These are phyloP conservation scores for Ceratobasidium sp. DNA, from an alignment of 1,284 basidiomycete species.

Conservation along the genomic window DNA sequence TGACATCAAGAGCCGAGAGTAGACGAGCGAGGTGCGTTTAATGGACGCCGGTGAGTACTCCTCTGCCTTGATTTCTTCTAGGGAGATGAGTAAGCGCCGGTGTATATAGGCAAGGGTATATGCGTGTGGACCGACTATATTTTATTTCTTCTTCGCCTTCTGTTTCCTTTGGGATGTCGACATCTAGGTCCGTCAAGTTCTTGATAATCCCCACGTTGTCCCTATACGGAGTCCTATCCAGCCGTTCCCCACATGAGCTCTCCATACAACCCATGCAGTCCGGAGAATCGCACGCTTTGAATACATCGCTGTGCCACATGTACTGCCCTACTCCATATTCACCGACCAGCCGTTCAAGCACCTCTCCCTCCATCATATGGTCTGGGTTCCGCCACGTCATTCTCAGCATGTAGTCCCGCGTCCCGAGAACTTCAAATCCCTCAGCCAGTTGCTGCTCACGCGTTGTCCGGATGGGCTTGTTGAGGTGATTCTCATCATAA, in stretches of 20 bases:
- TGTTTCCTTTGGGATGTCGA: not conserved
- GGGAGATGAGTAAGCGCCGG: too few species aligned
- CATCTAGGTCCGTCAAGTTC: not conserved
- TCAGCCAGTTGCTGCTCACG: not conserved
- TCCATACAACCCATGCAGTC: not conserved
- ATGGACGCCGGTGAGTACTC: not conserved
- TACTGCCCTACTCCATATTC: not conserved
- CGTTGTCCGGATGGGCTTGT: not conserved
- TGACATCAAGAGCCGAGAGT: not conserved
- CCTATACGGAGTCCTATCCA: not conserved
- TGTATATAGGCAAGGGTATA: not conserved
- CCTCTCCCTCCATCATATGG: not conserved
- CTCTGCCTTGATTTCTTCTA: not conserved
- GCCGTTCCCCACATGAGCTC: not conserved
- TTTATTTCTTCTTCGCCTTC: not conserved
- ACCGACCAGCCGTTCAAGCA: not conserved
- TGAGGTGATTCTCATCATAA: too few species aligned
- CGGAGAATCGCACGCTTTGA: not conserved
- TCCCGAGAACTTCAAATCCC: not conserved
- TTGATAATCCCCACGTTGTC: not conserved
- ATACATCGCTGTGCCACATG: conserved; percentile 9
- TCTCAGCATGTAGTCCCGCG: conserved; percentile 12
- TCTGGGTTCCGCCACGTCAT: conserved; percentile 11
- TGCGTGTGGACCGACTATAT: not conserved
- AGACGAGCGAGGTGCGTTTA: not conserved